phyloP scores from a whole-genome alignment of 169 alveolate species.

The Cystoisospora suis region DNA sequence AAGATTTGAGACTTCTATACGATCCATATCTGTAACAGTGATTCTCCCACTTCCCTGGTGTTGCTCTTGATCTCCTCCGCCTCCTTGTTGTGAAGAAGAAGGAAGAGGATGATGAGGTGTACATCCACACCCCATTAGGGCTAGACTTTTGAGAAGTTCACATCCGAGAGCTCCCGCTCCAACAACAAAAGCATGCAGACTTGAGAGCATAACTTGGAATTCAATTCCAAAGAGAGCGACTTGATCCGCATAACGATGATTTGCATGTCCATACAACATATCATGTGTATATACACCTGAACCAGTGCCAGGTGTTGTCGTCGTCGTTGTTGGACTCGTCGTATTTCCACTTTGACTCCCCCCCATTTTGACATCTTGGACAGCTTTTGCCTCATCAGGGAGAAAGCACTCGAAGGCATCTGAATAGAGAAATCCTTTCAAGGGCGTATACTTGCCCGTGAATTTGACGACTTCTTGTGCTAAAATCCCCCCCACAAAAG shows the following conservation, averaged over 20 bases:
- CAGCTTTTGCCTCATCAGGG: neutral
- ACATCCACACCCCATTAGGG: conserved; percentile 94
- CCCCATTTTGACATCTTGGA: neutral
- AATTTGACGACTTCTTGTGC: conserved; percentile 97
- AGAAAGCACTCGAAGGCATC: conserved; percentile 91
- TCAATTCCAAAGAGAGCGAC: conserved; percentile 89
- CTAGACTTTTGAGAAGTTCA: conserved; percentile 95
- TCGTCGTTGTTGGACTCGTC: neutral
- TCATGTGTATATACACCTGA: neutral
- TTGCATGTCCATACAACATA: neutral
- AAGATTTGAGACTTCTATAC: conserved; percentile 94
- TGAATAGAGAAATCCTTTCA: conserved; percentile 94
- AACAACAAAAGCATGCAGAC: conserved; percentile 78
- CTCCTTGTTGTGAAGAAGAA: neutral
- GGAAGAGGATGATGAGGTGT: too few species aligned
- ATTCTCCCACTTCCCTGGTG: conserved; percentile 62
- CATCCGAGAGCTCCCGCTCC: conserved; percentile 99
- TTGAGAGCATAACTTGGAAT: conserved; percentile 79
- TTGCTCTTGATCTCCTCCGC: neutral
- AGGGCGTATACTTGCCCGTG: conserved; percentile 98
- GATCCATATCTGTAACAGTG: conserved; percentile 96
- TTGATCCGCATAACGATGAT: conserved; percentile 90
- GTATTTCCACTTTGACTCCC: neutral
- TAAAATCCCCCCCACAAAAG: conserved; percentile 97
- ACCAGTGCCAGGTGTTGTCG: neutral